Evolutionary conservation across 2,329 filamentous ascomycete genomes (phyloP), one percentile per base, ranked within the genome.

Genomic region (Hypoxylon sp.): DNA sequence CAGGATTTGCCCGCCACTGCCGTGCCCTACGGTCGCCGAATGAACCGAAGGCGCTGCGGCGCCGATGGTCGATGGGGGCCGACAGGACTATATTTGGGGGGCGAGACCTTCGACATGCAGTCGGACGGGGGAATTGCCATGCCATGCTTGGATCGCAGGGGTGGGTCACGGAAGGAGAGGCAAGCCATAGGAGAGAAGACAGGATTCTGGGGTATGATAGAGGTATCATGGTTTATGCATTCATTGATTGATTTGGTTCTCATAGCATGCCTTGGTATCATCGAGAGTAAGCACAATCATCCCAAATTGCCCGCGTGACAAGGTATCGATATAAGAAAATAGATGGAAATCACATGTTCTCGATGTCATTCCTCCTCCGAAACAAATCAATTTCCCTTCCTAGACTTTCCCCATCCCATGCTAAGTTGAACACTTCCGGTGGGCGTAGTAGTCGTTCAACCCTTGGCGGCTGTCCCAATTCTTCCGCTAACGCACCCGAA

Each of bases 251-350:
- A 70, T 68, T 56, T 46, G 58, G 59, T 62, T 62, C 64, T 70
- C 62, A 64, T 70, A 63, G 46, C 68, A 68, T 66, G 47, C 51
- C 55, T 68, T 70, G 68, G 68, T 70, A 70, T 68, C 68, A 70
- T 70, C 62, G 62, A 70, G 57, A 65, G 62, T 68, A 70, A 70
- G 68, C 62, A 65, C 48, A 68, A 66, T 61, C 65, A 70, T 66
- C 58, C 65, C 59, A 63, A 61, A 66, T 48, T 63, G 62, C 48
- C 68, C 68, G 68, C 65, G 58, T 70, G 65, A 70, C 68, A 55
- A 68, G 68, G 68, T 68, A 70, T 70, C 68, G 51, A 68, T 69
- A 62, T 61, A 70, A 55, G 39, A 59, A 68, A 68, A 68, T 68
- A 66, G 58, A 70, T 59, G 56, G 62, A 66, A 64, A 70, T 68